Evolutionary conservation across 2,329 filamentous ascomycete genomes (phyloP), one percentile per base, ranked within the genome.

Genomic region (Aspergillus caelatus): DNA sequence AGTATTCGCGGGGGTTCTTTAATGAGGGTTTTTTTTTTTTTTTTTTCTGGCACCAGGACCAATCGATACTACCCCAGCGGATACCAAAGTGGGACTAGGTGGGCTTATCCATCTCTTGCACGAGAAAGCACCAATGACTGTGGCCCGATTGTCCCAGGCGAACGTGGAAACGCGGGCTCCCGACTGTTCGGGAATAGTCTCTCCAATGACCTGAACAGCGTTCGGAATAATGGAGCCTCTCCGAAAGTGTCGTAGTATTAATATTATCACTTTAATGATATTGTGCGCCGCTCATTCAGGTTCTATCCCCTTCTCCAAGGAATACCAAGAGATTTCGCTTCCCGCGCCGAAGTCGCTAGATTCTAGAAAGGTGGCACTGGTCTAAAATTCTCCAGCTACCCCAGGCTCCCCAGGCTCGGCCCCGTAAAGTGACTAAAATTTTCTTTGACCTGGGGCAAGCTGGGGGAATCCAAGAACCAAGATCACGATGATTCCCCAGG

Each of bases 31-130:
- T 41, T 41, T 41, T n/a, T n/a, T 41, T 41, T 41, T 41, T 36
- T 23, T 23, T 41, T 19, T 28, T 39, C n/a, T 36, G 14, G 14
- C 14, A 36, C 19, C 32, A 50, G 48, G 36, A 10, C 67, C 65
- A 70, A 70, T 70, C 52, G 60, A 46, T 36, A 30, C 21, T 21
- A 32, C 7, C n/a, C 21, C 30, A 59, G 63, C 65, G 68, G 68
- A 68, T 66, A 61, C 68, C 36, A 21, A 63, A 62, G 65, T 67
- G 67, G 68, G 67, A 62, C 67, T 64, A 61, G 64, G 19, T 43
- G 48, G 10, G 34, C n/a, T 36, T 36, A 57, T 32, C 39, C 45
- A 48, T 30, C 3, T 50, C 23, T 50, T 23, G 36, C 16, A 45
- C 21, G 19, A 16, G 55, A 32, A 11, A 50, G 32, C n/a, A 30